Conservation (phyloP, 257 asterid species). For the Ligustrum vulgare region DNA sequence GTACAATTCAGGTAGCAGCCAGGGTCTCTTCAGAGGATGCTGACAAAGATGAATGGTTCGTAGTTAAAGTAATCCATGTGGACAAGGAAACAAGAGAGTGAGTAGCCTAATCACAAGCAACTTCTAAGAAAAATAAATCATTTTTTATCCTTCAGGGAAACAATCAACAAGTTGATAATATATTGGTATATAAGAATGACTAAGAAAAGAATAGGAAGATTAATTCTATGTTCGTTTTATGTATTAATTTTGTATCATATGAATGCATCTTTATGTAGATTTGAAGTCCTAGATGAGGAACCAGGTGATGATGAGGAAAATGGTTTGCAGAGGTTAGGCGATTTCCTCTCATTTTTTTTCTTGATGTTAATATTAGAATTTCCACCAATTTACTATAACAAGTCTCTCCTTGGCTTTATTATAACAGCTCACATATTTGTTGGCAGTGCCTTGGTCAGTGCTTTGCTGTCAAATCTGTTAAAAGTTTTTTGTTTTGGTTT, state of each 20-base stretch:
- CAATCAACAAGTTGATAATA: not conserved
- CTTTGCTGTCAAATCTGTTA: not conserved
- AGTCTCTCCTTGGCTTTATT: not conserved
- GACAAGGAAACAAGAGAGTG: slow-evolving; percentile 92
- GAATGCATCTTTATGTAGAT: slow-evolving; percentile 42
- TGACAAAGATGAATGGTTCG: slow-evolving; percentile 93
- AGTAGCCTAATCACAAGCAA: slow-evolving; percentile 28
- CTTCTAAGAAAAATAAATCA: slow-evolving; percentile 9
- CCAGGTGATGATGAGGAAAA: slow-evolving; percentile 98
- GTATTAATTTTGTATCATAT: slow-evolving; percentile 3
- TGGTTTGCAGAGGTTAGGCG: slow-evolving; percentile 70
- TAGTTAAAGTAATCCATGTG: slow-evolving; percentile 86
- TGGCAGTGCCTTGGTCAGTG: not conserved
- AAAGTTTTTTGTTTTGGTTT: not conserved
- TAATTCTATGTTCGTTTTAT: not conserved
- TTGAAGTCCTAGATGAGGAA: slow-evolving; percentile 95
- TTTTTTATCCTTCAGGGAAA: not conserved
- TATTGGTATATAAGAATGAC: not conserved
- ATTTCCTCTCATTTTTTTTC: slow-evolving; percentile 3
- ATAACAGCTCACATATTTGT: not conserved
- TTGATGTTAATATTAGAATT: not conserved
- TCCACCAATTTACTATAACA: not conserved
- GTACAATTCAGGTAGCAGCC: slow-evolving; percentile 79
- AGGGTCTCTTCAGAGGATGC: slow-evolving; percentile 84
- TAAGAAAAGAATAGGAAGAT: not conserved